Conservation (phyloP, 2,329 filamentous ascomycete species). For the Talaromyces verruculosus region DNA sequence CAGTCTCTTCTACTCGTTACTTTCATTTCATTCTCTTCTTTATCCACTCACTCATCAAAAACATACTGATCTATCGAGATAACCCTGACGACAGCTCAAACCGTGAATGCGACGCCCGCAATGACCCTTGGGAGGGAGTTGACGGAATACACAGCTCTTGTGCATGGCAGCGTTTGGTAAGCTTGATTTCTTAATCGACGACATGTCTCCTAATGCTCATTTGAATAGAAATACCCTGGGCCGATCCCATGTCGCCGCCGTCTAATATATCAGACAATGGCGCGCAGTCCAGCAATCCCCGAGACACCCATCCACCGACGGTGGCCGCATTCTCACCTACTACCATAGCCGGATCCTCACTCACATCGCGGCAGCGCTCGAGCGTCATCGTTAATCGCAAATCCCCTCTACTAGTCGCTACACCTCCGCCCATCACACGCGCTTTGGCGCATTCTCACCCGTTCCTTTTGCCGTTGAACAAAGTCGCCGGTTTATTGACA, state of each 20-base stretch:
- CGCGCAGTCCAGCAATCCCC: conserved; percentile 29
- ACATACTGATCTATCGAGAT: conserved; percentile 9
- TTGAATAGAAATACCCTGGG: conserved; percentile 51
- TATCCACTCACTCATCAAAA: background rate
- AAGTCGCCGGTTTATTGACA: conserved; percentile 77
- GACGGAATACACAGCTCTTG: conserved; percentile 33
- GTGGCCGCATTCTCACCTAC: conserved; percentile 87
- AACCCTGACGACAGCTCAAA: background rate
- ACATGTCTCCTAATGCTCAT: background rate
- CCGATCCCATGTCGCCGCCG: conserved; percentile 54
- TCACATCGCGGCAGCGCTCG: conserved; percentile 73
- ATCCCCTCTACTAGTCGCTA: conserved; percentile 86
- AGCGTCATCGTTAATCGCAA: conserved; percentile 97
- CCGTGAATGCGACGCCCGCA: conserved; percentile 28
- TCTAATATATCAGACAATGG: conserved; percentile 41
- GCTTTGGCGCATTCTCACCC: conserved; percentile 95
- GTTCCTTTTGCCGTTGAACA: conserved; percentile 86
- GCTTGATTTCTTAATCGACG: conserved; percentile 8
- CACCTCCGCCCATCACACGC: conserved; percentile 89
- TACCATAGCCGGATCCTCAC: conserved; percentile 67
- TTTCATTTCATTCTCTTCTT: background rate
- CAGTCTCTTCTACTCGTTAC: background rate
- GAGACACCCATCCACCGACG: conserved; percentile 64
- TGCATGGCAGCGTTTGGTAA: conserved; percentile 55
- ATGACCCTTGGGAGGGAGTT: conserved; percentile 35